Conservation (phyloP, 148 eudicot species). For the Rhododendron griersonianum region DNA sequence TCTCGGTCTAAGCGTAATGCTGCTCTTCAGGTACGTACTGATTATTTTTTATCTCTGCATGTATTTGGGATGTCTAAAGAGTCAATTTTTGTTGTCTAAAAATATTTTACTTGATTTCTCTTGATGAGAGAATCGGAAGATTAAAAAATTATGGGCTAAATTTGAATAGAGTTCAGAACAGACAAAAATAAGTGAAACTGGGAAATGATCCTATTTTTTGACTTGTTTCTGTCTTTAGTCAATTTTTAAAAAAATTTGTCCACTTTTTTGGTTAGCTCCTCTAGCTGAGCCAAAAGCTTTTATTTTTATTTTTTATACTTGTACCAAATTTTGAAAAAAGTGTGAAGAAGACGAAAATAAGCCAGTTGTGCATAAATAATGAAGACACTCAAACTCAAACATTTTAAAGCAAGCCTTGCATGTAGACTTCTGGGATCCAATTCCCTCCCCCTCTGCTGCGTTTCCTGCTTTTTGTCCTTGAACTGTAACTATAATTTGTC, state of each 20-base stretch:
- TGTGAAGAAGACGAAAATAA: not conserved
- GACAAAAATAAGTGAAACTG: not conserved
- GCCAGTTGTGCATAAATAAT: not conserved
- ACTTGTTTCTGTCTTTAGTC: not conserved
- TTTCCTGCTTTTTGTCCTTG: not conserved
- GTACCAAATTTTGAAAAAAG: not conserved
- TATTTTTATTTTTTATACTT: not conserved
- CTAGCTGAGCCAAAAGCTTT: not conserved
- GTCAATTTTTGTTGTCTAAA: not conserved
- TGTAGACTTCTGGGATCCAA: not conserved
- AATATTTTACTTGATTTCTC: not conserved
- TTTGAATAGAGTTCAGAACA: not conserved
- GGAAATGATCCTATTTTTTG: not conserved
- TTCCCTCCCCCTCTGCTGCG: not conserved
- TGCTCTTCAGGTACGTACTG: slow-evolving; percentile 61
- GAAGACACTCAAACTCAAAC: not conserved
- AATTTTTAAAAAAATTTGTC: not conserved
- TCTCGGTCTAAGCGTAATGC: slow-evolving; percentile 88
- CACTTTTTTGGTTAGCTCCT: not conserved
- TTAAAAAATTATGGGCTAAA: not conserved
- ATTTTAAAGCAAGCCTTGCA: not conserved
- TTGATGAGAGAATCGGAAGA: not conserved
- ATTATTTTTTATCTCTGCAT: not conserved
- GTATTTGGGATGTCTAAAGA: not conserved
- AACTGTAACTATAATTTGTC: not conserved